These are phyloP conservation scores for Myochromella boudieri DNA, from an alignment of 768 basidiomycete genomes.

Conservation along the genomic window DNA sequence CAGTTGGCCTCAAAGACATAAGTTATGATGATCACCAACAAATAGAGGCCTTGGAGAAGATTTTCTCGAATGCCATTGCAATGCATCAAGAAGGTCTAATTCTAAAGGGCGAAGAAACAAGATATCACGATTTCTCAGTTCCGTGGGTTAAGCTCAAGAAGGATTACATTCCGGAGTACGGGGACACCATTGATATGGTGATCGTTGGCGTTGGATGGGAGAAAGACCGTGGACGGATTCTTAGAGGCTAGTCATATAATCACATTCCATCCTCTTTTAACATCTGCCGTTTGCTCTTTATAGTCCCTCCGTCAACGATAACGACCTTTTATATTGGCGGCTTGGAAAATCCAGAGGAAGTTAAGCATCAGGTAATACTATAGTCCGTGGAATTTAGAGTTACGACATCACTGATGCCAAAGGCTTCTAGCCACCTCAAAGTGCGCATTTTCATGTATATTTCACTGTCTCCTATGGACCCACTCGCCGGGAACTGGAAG, in stretches of 20 bases:
- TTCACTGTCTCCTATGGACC: constrained; percentile 81
- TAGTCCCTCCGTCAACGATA: constrained; percentile 68
- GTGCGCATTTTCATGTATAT: constrained; percentile 69
- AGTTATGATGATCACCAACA: not conserved
- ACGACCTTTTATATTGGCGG: constrained; percentile 84
- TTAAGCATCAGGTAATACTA: constrained; percentile 35
- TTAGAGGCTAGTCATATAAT: constrained; percentile 54
- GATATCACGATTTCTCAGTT: constrained; percentile 60
- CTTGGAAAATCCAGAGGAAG: constrained; percentile 47
- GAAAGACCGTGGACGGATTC: constrained; percentile 69
- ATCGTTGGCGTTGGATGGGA: constrained; percentile 82
- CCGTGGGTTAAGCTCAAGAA: constrained; percentile 90
- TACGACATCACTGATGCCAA: constrained; percentile 11
- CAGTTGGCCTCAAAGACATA: constrained; percentile 38
- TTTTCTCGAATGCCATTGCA: constrained; percentile 52
- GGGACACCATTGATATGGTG: constrained; percentile 79
- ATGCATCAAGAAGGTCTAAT: constrained; percentile 69
- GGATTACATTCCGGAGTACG: constrained; percentile 85
- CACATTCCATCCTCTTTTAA: not conserved
- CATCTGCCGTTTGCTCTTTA: not conserved
- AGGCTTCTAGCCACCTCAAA: constrained; percentile 33
- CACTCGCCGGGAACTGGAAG: constrained; percentile 63
- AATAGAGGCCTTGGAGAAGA: constrained; percentile 12
- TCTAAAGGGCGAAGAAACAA: constrained; percentile 69
- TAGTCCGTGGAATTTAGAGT: not conserved